Conservation (phyloP, 805 yeast species). For the Metschnikowia similis region DNA sequence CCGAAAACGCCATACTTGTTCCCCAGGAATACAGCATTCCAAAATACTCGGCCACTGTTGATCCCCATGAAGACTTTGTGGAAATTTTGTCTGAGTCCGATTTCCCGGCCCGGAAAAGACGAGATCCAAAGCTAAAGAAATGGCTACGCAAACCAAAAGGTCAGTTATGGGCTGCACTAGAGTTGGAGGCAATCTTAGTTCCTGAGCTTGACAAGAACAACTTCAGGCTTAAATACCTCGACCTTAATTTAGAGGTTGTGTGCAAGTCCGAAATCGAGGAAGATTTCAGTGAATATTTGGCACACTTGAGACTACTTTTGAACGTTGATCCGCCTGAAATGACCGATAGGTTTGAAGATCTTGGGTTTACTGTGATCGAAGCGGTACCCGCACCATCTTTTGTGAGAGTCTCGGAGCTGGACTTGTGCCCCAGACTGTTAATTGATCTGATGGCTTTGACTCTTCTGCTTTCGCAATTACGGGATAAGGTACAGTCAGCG, state of each 20-base stretch:
- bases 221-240: neutral
- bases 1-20: neutral
- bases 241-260: neutral
- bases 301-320: neutral
- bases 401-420: neutral
- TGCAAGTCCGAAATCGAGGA: neutral
- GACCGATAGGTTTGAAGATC: no score
- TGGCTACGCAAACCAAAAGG: conserved; percentile 1
- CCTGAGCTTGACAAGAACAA: neutral
- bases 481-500: neutral
- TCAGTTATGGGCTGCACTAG: neutral
- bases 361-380: neutral
- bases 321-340: neutral
- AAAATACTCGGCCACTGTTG: neutral
- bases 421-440: neutral
- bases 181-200: neutral
- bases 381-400: neutral
- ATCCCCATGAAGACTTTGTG: neutral
- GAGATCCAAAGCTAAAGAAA: neutral
- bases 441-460: neutral
- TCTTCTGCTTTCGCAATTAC: neutral
- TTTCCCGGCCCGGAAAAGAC: neutral
- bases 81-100: neutral
- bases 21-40: neutral
- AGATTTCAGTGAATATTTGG: neutral